Base-by-base conservation (phyloP, 2,329 filamentous ascomycete genomes). In the Beauveria varroae region DNA sequence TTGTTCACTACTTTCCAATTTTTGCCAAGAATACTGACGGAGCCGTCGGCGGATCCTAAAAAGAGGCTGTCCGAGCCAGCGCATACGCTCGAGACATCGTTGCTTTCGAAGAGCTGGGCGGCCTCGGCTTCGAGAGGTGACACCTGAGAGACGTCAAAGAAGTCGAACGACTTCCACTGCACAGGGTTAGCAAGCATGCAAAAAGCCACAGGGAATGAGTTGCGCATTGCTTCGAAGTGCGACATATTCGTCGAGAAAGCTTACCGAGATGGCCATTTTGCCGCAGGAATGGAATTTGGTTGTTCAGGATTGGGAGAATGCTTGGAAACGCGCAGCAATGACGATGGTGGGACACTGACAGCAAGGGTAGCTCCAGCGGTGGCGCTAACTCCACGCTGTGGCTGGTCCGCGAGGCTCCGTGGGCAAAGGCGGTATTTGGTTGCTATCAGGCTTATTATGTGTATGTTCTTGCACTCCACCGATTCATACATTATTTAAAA, bases 141-240 rank as follows among this genome's bases (percentile, higher is more conserved):
- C 74, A 97, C 87, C 73, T 90, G 88, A 73, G 86, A 86, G 74
- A 96, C 91, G 77, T 97, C 91, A 84, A 99, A 98, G 87, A 99
- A 99, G 82, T 96, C 93, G 80, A 99, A 99, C 68, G 89, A 88
- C 89, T 97, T 97, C 93, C 95, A 98, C 93, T 96, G 67, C 22
- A 22, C 12, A 41, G 7, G 3, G 43, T 61, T 43, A 61, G 51
- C 41, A 5, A 18, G 16, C 16, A 16, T 3, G n/a, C 40, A 24
- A 10, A 4, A 30, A 7, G 14, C 7, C 6, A 37, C 16, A 26
- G 12, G 14, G 1, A 18, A 3, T 10, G 30, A 3, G n/a, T n/a
- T 6, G 22, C 34, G 14, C 2, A 20, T 28, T 18, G 18, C 9
- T 16, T 1, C 2, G 0, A 14, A 60, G 2, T 8, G n/a, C n/a